Evolutionary conservation across 2,329 filamentous ascomycete species (phyloP), one percentile per base, ranked within the genome.

Genomic region (Myrmaecium sp.): DNA sequence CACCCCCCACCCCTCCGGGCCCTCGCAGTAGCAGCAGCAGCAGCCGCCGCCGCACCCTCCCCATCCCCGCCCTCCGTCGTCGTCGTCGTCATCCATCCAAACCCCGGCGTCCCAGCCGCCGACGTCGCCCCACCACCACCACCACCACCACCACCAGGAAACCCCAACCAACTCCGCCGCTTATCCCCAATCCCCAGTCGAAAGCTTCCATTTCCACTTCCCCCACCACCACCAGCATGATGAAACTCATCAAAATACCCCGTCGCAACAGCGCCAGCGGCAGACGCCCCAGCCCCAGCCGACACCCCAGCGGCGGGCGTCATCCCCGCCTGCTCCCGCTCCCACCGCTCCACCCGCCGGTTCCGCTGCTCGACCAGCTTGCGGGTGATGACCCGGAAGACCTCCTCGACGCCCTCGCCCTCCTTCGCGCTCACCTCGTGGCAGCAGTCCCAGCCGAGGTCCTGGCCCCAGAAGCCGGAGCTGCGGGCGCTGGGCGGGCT

Each of bases 341-440:
- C 52, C 27, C 66, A 63, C 9, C 58, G 54, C 33, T 66, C 64
- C 9, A 64, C 45, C 23, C 58, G 61, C 30, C 61, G 60, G 22
- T 74, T 60, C 32, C 63, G 58, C 43, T 86, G 69, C 56, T 94
- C 86, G 4, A 75, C 72, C 11, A 76, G 54, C 55, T 92, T 92
- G 42, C 91, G 63, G 6, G 84, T 89, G 23, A 83, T 77, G 14
- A 92, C 81, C 2, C 86, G 68, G 42, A 95, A 95, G 0, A 98
- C 83, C 53, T 95, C 89, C 41, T 95, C 89, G 11, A 98, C 84
- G 11, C 86, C 86, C 58, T 94, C 84, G 30, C 84, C 84, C 43
- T 76, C 83, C 60, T 91, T 86, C 25, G 86, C 84, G 39, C 75
- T 84, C 45, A 98, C 86, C 57, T 98, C 89, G 52, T 95, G 89